Conservation (phyloP, 768 basidiomycete species). For the Megacollybia marginata region DNA sequence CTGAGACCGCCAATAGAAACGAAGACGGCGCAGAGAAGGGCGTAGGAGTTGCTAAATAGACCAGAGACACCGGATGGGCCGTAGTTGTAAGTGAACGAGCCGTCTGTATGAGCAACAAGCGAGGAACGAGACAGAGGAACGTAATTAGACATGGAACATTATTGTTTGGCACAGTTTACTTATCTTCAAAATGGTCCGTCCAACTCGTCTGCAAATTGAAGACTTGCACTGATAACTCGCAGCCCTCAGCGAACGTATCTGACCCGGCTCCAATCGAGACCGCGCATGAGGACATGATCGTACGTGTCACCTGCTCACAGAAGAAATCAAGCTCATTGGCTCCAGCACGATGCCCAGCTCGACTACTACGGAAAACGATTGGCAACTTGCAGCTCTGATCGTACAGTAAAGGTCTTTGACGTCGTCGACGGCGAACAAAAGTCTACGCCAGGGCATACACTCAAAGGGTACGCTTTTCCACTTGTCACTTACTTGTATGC, state of each 20-base stretch:
- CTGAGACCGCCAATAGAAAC: constrained; percentile 72
- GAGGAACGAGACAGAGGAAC: too few species aligned
- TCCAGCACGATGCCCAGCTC: constrained; percentile 94
- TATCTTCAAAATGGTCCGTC: too few species aligned
- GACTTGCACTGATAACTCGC: background rate
- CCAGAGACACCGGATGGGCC: constrained; percentile 66
- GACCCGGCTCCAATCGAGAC: constrained; percentile 88
- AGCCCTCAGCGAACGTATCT: constrained; percentile 47
- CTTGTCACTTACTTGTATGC: background rate
- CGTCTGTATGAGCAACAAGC: background rate
- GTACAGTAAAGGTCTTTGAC: constrained; percentile 92
- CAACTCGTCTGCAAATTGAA: too few species aligned
- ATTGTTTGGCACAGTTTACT: too few species aligned
- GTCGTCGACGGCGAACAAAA: constrained; percentile 83
- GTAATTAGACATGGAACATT: too few species aligned
- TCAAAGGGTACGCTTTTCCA: constrained; percentile 58
- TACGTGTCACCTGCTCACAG: constrained; percentile 30
- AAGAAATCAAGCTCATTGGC: too few species aligned
- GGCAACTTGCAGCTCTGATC: constrained; percentile 94
- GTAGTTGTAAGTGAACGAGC: constrained; percentile 59
- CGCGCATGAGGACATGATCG: constrained; percentile 97
- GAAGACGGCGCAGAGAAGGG: constrained; percentile 62
- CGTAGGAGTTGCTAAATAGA: constrained; percentile 56
- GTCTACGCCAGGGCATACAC: constrained; percentile 55
- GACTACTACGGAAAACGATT: constrained; percentile 97